These are phyloP conservation scores for Microdochium trichocladiopsis DNA, from an alignment of 2,329 filamentous ascomycete species.

Conservation along the genomic window DNA sequence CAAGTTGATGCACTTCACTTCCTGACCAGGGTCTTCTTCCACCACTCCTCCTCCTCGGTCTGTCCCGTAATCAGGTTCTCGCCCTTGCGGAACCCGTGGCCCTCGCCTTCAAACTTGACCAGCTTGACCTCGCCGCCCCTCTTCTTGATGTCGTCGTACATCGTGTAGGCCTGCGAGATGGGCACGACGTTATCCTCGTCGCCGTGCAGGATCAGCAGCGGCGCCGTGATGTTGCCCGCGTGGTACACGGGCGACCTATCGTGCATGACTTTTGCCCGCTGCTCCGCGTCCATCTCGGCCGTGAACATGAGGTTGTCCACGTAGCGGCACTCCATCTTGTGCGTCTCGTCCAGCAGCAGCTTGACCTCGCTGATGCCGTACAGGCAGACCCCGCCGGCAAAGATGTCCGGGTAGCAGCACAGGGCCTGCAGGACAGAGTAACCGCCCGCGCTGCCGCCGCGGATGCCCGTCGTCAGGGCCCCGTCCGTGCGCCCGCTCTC, in stretches of 20 bases:
- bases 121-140: constrained; percentile 36
- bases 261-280: constrained; percentile 31
- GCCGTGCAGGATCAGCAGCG: constrained; percentile 50
- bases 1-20: constrained; percentile 4
- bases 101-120: constrained; percentile 40
- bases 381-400: constrained; percentile 39
- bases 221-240: constrained; percentile 37
- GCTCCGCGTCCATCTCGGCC: constrained; percentile 22
- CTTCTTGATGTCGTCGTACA: constrained; percentile 35
- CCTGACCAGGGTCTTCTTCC: constrained; percentile 25
- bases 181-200: constrained; percentile 50
- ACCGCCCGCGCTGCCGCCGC: constrained; percentile 44
- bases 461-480: constrained; percentile 36
- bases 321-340: constrained; percentile 51
- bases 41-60: constrained; percentile 39
- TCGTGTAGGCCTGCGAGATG: constrained; percentile 44
- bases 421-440: constrained; percentile 45
- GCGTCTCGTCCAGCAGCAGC: constrained; percentile 36
- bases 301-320: constrained; percentile 34
- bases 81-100: constrained; percentile 38
- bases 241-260: constrained; percentile 42
- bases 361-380: constrained; percentile 46
- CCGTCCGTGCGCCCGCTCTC: constrained; percentile 24
- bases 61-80: constrained; percentile 30
- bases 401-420: constrained; percentile 35